Evolutionary conservation across 352 stramenopile genomes (phyloP).

Genomic region (Phytophthora idaei): DNA sequence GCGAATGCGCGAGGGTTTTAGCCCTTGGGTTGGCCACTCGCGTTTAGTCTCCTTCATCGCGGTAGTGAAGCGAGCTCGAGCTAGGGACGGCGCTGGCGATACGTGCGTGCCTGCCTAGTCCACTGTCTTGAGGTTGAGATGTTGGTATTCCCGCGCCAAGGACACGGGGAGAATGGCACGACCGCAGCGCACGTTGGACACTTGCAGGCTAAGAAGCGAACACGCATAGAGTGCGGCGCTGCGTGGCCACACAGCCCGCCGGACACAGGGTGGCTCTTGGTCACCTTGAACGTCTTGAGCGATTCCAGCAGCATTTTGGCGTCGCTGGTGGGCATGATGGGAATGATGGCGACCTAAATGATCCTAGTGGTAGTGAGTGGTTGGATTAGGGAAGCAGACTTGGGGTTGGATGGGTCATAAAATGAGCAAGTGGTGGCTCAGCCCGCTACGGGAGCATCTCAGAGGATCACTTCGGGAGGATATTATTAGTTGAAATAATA

Average conservation of each 20-base stretch:
- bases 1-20: background rate
- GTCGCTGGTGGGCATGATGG: background rate
- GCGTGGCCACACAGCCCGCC: conserved; percentile 11
- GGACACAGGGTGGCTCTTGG: conserved; percentile 1
- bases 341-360: background rate
- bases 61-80: background rate
- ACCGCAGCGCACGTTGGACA: background rate
- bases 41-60: conserved; percentile 8
- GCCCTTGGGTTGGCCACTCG: conserved; percentile 10
- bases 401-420: too few species aligned
- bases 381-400: too few species aligned
- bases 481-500: too few species aligned
- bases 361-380: background rate
- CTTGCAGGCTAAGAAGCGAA: background rate
- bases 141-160: conserved; percentile 13
- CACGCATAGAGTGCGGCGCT: conserved; percentile 10
- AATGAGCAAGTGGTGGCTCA: too few species aligned
- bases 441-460: too few species aligned
- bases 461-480: too few species aligned
- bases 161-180: background rate
- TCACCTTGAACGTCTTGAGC: conserved; percentile 10
- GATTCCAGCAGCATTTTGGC: conserved; percentile 10
- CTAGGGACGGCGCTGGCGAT: background rate
- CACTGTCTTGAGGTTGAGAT: background rate
- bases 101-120: conserved; percentile 3